Evolutionary conservation across 78 protist genomes (phyloP), one percentile per base, ranked within the genome.

Genomic region (Thecamonas trahens): DNA sequence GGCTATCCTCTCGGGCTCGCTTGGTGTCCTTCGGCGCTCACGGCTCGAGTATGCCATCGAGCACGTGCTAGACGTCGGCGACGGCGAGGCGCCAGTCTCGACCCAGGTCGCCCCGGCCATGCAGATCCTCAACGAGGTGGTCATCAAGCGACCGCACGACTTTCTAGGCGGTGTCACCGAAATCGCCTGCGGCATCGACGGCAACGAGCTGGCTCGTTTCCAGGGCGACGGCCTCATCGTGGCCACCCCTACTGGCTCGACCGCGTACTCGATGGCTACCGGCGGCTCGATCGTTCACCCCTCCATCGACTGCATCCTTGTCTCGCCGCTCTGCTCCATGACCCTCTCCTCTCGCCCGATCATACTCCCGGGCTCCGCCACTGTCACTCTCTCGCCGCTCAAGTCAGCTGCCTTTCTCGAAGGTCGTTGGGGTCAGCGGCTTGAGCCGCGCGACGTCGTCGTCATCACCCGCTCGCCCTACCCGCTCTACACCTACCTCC

Each of bases 261-360:
- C 97, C 1, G 95, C 94, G 11, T 94, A 91, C 70, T 81, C 53
- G 15, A 32, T 86, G 13, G 38, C 84, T 7, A 91, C 93, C 0
- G 97, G 98, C 34, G 98, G 98, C 24, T 58, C 92, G 17, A 44
- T 84, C 32, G 85, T 88, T 9, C 95, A 91, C 66, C 98, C 96
- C 28, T 40, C 78, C 9, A 83, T 91, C 15, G 83, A 86, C 0
- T 72, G 79, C 28, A 70, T 89, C 0, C 67, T 89, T 3, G 45
- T 94, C 45, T 91, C 98, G 6, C 98, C 98, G 11, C 78, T 94
- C 29, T 90, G 94, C 57, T 94, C 98, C 11, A 91, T 84, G 58
- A 68, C 91, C 17, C 74, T 94, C 13, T 83, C 94, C 13, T 91
- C 87, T 64, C 67, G 98, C 18, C 98, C 98, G 0, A 57, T 89